Base-by-base conservation (phyloP, 257 asterid species). In the Thymus mandschuricus region DNA sequence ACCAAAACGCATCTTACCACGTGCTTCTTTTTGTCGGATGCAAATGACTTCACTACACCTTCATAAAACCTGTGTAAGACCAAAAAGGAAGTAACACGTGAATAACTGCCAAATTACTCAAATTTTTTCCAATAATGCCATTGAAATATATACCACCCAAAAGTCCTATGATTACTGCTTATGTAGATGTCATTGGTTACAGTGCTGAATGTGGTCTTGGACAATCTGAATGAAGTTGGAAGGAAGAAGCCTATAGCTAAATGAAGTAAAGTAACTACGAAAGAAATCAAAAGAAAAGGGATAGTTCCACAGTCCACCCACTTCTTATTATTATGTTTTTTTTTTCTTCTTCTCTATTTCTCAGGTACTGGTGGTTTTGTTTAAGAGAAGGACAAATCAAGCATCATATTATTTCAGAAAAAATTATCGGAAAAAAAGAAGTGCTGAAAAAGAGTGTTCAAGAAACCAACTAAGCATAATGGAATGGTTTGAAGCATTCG, bases 11-110 rank as follows among this genome's bases (percentile, higher is more conserved):
- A 74, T 77, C 87, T 77, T 84, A 95, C 98, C 96, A 90, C 99
- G 6, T 95, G 97, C 74, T 90, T 92, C 81, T 80, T 83, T 76
- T 95, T 90, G 73, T 89, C 86, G 6, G 86, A 76, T 78, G 92
- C 99, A 74, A 77, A 95, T 46, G 99, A 89, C 89, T 89, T 92
- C 61, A 95, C 83, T 43, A 76, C 84, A 68, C 99, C 99, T 87
- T 87, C 96, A 55, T 95, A 95, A 76, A 83, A 95, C 87, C 99
- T 95, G 89, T 46, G 74, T 29, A 50, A 70, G 72, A 69, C 50
- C 68, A 60, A 75, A 73, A 60, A 73, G 55, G 64, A 15, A 67
- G 13, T 56, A 69, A 48, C 62, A 58, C 75, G 71, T 57, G 56
- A 68, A 50, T 46, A 33, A 21, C 34, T 71, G 66, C 34, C 64